Evolutionary conservation across 139 green algal species (phyloP).

Genomic region (Tetratostichococcus sp.): DNA sequence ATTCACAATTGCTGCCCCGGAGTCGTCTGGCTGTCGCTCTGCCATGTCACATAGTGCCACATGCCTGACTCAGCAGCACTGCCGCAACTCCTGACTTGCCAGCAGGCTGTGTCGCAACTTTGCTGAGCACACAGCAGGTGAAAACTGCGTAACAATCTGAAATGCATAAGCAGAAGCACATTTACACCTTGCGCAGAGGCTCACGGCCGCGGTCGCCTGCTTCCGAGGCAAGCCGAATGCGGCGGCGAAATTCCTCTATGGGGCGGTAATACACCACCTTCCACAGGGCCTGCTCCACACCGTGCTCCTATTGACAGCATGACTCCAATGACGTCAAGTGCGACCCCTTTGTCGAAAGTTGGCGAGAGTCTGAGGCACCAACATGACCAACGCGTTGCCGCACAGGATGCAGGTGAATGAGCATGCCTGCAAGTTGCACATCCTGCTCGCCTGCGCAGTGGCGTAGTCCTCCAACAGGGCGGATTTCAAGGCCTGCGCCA

Average conservation of each 20-base stretch:
- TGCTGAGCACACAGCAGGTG: background rate
- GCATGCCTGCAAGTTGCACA: background rate
- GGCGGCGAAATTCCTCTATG: conserved; percentile 70
- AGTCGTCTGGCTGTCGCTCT: no score
- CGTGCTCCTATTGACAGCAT: conserved; percentile 23
- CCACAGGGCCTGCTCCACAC: conserved; percentile 62
- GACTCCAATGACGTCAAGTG: background rate
- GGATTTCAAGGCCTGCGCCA: conserved; percentile 46
- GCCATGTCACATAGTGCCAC: no score
- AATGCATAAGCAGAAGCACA: no score
- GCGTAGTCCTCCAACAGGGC: conserved; percentile 51
- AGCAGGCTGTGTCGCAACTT: no score
- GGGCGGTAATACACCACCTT: conserved; percentile 63
- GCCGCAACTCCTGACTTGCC: no score
- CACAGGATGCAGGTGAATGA: no score
- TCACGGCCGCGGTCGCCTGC: conserved; percentile 16
- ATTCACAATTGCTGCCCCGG: no score
- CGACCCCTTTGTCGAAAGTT: no score
- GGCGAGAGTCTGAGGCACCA: no score
- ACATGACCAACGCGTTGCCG: no score
- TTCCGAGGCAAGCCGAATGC: conserved; percentile 19
- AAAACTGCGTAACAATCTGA: background rate
- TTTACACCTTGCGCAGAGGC: conserved; percentile 25
- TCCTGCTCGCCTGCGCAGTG: conserved; percentile 31
- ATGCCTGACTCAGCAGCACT: no score